phyloP scores from a whole-genome alignment of 2,329 filamentous ascomycete species.

The Bimuria novae-zelandiae region DNA sequence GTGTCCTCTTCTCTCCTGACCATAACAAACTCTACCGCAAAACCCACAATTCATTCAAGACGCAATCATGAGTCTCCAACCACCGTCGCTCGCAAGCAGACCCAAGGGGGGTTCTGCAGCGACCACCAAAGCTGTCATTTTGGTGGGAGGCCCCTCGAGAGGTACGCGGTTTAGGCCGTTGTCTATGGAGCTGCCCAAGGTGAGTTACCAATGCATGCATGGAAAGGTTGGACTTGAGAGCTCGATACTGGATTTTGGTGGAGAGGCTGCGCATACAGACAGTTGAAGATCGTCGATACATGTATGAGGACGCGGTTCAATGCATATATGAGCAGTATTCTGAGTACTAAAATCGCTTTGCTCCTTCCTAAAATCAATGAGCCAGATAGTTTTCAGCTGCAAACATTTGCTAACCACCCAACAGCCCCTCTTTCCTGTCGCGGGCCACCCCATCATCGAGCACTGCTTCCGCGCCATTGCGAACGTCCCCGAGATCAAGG shows the following conservation, averaged over 20 bases:
- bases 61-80: constrained; percentile 43
- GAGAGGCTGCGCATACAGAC: background rate
- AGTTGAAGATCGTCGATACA: background rate
- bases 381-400: background rate
- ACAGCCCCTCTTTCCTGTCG: constrained; percentile 96
- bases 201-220: constrained; percentile 48
- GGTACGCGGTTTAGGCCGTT: constrained; percentile 94
- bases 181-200: constrained; percentile 94
- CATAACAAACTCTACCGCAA: background rate
- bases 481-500: constrained; percentile 88
- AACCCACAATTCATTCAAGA: background rate
- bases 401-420: constrained; percentile 23
- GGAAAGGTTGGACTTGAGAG: background rate
- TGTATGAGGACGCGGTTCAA: background rate
- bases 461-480: constrained; percentile 92
- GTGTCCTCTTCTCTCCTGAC: constrained; percentile 4
- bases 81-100: constrained; percentile 41
- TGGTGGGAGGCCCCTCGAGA: constrained; percentile 93
- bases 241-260: background rate
- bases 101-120: constrained; percentile 40
- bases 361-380: constrained; percentile 4
- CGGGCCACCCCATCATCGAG: constrained; percentile 97
- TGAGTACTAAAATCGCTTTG: background rate
- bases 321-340: background rate
- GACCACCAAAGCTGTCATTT: constrained; percentile 89